Evolutionary conservation across 163 green algal species (phyloP), one percentile per base, ranked within the genome.

Genomic region (Scenedesmus sp.): DNA sequence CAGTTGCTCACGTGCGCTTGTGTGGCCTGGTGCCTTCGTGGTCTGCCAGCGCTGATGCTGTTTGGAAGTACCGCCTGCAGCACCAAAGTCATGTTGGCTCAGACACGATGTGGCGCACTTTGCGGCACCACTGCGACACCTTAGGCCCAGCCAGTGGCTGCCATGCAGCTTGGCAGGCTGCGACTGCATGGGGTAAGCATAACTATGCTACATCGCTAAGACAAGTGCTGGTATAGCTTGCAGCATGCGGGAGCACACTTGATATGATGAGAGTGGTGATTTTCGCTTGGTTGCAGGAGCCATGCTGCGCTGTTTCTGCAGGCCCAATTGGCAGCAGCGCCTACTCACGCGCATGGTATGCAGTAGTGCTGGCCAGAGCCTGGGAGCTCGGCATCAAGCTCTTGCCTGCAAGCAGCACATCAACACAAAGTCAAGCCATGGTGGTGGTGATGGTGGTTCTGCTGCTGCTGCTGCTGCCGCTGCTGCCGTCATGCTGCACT

Each of bases 371-470:
- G 93, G 16, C 97, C 97, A 52, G 93, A 89, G 2, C 94, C 97
- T n/a, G 97, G 96, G 13, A 97, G 73, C 84, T 98, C 97, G 20
- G 97, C 96, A 86, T 98, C 96, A 5, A 98, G 92, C 87, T 96
- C 95, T 7, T 86, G 90, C 91, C 97, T 98, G 93, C 64, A 91
- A 4, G 52, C 4, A 82, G 15, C 18, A 57, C 3, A 34, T 64
- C 12, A 55, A 34, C 16, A 23, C 79, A 56, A 60, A 70, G 23
- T 18, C 18, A 67, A 26, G 70, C 55, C 8, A 15, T 83, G n/a
- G 67, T 13, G 9, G 73, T 66, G 23, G 59, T 82, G 46, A 81
- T n/a, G 46, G 54, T 13, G 20, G 26, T 82, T 13, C 85, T 67
- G 16, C 34, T 55, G 23, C 46, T 62, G 67, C 73, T 62, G 56